Evolutionary conservation across 352 stramenopile genomes (phyloP).

Genomic region (Phytophthora foliorum): DNA sequence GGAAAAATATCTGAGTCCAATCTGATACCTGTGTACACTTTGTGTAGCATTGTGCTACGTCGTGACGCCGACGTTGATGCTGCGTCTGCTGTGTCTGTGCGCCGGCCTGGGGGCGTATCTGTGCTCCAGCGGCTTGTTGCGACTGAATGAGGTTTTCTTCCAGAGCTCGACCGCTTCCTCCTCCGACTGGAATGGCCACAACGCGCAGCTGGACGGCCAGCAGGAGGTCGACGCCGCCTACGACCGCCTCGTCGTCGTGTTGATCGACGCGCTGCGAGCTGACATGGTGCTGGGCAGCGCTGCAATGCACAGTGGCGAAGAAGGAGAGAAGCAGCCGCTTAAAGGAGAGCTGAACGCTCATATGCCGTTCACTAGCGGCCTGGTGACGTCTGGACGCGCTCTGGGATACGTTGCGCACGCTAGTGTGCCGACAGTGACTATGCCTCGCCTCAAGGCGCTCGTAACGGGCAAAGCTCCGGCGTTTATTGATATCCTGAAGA

Average conservation of each 20-base stretch:
- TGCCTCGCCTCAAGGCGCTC: constrained; percentile 90
- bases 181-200: constrained; percentile 11
- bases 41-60: constrained; percentile 14
- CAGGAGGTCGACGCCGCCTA: constrained; percentile 44
- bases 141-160: constrained; percentile 66
- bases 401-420: constrained; percentile 83
- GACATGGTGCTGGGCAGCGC: constrained; percentile 88
- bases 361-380: constrained; percentile 73
- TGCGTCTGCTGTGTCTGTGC: constrained; percentile 49
- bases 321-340: neutral
- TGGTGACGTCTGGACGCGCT: constrained; percentile 60
- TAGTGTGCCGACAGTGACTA: constrained; percentile 90
- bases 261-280: constrained; percentile 88
- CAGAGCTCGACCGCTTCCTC: constrained; percentile 20
- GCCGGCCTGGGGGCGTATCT: constrained; percentile 59
- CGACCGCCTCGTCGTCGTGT: constrained; percentile 86
- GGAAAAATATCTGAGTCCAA: constrained; percentile 14
- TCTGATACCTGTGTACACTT: constrained; percentile 13
- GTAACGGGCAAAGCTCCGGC: constrained; percentile 85
- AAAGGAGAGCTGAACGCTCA: constrained; percentile 65
- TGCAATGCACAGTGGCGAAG: constrained; percentile 44
- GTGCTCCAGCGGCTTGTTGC: constrained; percentile 62
- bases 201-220: neutral
- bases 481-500: constrained; percentile 93
- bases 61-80: constrained; percentile 25